Evolutionary conservation across 768 basidiomycete species (phyloP).

Genomic region (Termitomyces sp.): DNA sequence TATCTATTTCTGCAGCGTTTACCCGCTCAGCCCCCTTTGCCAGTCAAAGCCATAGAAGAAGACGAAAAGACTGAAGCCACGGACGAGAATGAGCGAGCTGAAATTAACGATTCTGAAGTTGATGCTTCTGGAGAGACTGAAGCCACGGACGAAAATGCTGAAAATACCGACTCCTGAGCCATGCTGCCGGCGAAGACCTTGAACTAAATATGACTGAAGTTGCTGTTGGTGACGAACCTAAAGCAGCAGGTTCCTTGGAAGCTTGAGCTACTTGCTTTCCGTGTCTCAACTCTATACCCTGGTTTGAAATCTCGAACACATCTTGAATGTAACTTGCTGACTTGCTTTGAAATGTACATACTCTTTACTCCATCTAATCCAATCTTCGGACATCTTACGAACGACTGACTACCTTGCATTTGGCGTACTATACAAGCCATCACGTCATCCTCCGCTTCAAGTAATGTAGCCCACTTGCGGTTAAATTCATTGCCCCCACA

Average conservation of each 20-base stretch:
- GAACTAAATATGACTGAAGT: neutral
- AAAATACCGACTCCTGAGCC: neutral
- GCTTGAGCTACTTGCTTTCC: neutral
- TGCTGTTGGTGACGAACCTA: neutral
- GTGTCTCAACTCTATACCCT: neutral
- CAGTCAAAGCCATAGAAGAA: constrained; percentile 19
- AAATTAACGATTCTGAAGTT: neutral
- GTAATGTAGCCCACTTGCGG: no score
- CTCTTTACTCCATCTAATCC: neutral
- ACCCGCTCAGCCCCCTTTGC: constrained; percentile 47
- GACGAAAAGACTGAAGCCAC: constrained; percentile 12
- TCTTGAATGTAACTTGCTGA: neutral
- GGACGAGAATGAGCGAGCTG: constrained; percentile 3
- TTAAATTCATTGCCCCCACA: no score
- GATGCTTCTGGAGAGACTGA: neutral
- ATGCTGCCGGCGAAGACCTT: neutral
- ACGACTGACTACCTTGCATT: neutral
- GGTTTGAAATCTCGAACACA: neutral
- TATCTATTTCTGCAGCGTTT: constrained; percentile 36
- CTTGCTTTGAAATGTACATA: neutral
- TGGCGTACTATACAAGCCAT: neutral
- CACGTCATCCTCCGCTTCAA: no score
- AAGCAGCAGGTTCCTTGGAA: neutral
- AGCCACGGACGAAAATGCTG: neutral
- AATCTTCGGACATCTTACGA: neutral